Percentiles rank a stretch among this genome's conserved stretches.
phyloP scores from a whole-genome alignment of 2,329 filamentous ascomycete genomes.

The Helminthosporium solani region DNA sequence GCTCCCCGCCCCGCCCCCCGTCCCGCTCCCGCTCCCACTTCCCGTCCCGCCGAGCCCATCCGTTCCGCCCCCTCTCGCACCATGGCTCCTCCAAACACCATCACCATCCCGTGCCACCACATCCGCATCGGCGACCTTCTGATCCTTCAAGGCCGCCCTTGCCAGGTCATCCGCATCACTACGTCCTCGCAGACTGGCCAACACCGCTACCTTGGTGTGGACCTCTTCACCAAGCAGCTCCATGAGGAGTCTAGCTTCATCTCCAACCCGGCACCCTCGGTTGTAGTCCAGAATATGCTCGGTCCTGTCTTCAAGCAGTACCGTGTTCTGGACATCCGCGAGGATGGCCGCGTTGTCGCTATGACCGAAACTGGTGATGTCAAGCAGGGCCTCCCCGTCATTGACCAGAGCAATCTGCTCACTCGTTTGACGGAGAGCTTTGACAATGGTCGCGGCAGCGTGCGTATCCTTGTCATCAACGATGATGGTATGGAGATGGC shows the following conservation, averaged over 20 bases:
- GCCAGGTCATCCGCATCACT: conserved; percentile 99
- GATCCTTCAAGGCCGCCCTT: conserved; percentile 97
- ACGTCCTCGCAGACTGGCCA: conserved; percentile 97
- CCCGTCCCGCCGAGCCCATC: conserved; percentile 17
- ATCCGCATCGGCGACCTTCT: conserved; percentile 98
- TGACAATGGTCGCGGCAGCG: conserved; percentile 85
- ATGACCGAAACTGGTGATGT: conserved; percentile 99
- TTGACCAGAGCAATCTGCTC: conserved; percentile 92
- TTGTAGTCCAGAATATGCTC: conserved; percentile 99
- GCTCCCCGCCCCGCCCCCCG: conserved; percentile 50
- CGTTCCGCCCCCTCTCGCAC: conserved; percentile 30
- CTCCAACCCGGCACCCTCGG: conserved; percentile 93
- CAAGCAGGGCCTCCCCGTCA: conserved; percentile 90
- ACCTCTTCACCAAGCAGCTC: conserved; percentile 99
- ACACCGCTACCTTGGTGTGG: conserved; percentile 99
- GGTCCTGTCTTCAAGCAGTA: conserved; percentile 99
- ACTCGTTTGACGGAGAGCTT: conserved; percentile 79
- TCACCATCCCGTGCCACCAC: conserved; percentile 99
- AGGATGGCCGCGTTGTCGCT: conserved; percentile 78
- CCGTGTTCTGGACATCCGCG: conserved; percentile 95
- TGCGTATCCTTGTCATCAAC: conserved; percentile 93
- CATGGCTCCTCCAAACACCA: conserved; percentile 72
- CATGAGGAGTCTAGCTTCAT: conserved; percentile 98
- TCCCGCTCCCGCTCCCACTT: conserved; percentile 59
- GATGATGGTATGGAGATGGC: conserved; percentile 91